Base-by-base conservation (phyloP, 495 filamentous ascomycete species). In the Rostrohypoxylon terebratum region DNA sequence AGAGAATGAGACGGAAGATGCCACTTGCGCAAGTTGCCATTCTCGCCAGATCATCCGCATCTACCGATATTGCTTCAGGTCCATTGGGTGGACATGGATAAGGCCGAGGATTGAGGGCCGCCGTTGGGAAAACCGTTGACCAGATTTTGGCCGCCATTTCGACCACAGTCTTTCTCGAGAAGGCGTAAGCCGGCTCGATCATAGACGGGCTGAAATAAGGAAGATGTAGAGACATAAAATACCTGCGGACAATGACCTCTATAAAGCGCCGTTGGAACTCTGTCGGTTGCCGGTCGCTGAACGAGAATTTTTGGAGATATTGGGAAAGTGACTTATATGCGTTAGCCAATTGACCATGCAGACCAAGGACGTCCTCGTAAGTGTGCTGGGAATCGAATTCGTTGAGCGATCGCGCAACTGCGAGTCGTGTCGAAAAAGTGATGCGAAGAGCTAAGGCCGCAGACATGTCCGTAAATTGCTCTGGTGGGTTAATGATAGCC, bases 101-200 rank as follows among this genome's bases (percentile, higher is more conserved):
- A 21, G 65, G 54, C 11, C 68, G 28, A 44, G 75, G 51, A 33
- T 68, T 72, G 1, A 69, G 59, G 6, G 69, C 61, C 0, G 83
- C 75, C 0, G 77, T 65, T 1, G 82, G 84, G 48, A 80, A 83
- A 0, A 77, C 75, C 1, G 77, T 71, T 60, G 68, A 77, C 83
- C 86, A 88, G 3, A 87, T 73, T 54, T 86, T 88, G 33, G 85
- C 77, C 0, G 85, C 77, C 1, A 77, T 82, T 10, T 89, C 87
- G 25, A 87, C 75, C 0, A 83, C 81, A 71, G 76, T 73, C 50
- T 76, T 85, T 3, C 85, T 75, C 1, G 86, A 87, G 54, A 83
- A 89, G 1, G 86, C 84, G 53, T 84, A 88, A 0, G 78, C 60
- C 0, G 77, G 76, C 18, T 87, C 82, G 1, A 66, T 68, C 21